Evolutionary conservation across 805 yeast genomes (phyloP), one percentile per base, ranked within the genome.

Genomic region (Yamadazyma scolyti): DNA sequence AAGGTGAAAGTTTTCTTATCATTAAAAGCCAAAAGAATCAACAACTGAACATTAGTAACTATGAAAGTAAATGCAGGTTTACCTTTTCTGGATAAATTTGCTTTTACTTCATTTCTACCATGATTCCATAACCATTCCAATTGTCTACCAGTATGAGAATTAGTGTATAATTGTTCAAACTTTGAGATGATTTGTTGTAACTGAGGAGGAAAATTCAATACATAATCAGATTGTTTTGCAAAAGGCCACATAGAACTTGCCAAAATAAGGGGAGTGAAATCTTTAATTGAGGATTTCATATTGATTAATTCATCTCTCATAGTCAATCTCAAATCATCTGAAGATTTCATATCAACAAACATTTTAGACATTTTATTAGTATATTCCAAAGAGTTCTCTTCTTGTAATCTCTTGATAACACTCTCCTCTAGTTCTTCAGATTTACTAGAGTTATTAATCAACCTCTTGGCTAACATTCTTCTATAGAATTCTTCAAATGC

Each of bases 121-220:
- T 86, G 77, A 47, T 87, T 82, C 97, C 97, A 93, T 37, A 90
- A 73, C 99, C 99, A 93, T 51, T 85, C 83, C 47, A 93, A 73
- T 42, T 86, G 79, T 57, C 97, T 75, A 9, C 97, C 97, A 40
- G 68, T 75, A 57, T 90, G 97, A 48, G 82, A 81, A 20, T 69
- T 64, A 25, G 75, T 68, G 56, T 90, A 94, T 37, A 83, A 69
- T 23, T 73, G 69, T 34, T 78, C 78, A 33, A 90, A 77, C 32
- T 75, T 74, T 31, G 79, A 76, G 46, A 81, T 75, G 1, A 94
- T 75, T 23, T 69, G 67, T 34, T 66, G 54, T 36, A 94, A 68
- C 41, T 77, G 83, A 4, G 68, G 55, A 1, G 98, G 97, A 28
- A 94, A 61, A 49, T 55, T 75, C 26, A 63, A 54, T 21, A 48